Percentiles rank a stretch among this genome's conserved stretches.
Conservation (phyloP, 441 rosid species). For the Populus hybrid region DNA sequence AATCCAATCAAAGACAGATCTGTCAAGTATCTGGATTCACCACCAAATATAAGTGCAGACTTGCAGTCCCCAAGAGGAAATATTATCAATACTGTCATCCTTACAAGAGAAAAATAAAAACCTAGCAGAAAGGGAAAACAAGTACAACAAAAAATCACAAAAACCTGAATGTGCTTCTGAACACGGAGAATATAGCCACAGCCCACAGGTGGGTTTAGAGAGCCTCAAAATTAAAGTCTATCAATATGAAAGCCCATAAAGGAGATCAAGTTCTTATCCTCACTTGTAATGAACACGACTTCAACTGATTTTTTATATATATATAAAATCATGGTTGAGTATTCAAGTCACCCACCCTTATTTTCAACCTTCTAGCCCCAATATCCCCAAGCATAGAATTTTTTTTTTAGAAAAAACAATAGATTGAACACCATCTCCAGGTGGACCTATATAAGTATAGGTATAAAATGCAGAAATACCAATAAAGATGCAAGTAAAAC, state of each 20-base stretch:
- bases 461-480: no score
- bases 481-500: no score
- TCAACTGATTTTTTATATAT: not conserved
- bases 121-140: not conserved
- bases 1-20: slow-evolving; percentile 23
- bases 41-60: not conserved
- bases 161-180: not conserved
- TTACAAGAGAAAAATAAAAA: slow-evolving; percentile 1
- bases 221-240: not conserved
- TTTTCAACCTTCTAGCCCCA: no score
- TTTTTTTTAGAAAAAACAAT: no score
- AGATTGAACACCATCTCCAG: no score
- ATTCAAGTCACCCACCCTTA: no score
- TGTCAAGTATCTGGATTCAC: slow-evolving; percentile 23
- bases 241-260: not conserved
- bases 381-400: no score
- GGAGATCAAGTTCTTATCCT: not conserved
- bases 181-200: not conserved
- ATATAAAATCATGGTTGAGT: not conserved
- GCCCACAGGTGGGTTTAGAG: not conserved
- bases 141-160: not conserved
- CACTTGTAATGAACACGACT: not conserved
- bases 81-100: not conserved
- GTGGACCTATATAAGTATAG: no score
- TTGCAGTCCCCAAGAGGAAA: not conserved